Conservation (phyloP, 768 basidiomycete species). For the Chalciporus pseudorubinellus region DNA sequence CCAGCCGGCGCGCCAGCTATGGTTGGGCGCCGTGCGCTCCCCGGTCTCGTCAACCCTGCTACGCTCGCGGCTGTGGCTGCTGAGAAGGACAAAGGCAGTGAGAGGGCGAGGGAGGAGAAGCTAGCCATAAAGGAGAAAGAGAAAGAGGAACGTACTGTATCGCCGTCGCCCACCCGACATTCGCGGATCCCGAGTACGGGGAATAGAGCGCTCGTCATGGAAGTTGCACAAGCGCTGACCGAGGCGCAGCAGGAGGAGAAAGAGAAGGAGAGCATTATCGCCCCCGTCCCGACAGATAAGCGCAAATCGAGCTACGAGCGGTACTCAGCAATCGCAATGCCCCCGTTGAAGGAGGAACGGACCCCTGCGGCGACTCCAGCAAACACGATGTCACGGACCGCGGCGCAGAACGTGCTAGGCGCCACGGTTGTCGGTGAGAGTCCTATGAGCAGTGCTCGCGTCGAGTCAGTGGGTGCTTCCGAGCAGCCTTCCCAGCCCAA, state of each 20-base stretch:
- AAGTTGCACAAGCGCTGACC: conserved; percentile 63
- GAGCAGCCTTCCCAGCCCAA: neutral
- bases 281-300: conserved; percentile 41
- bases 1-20: conserved; percentile 23
- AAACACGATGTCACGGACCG: conserved; percentile 46
- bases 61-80: neutral
- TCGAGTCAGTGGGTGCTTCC: neutral
- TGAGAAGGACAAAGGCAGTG: neutral
- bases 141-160: conserved; percentile 15
- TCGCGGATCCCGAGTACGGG: conserved; percentile 66
- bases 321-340: conserved; percentile 60
- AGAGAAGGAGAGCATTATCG: neutral
- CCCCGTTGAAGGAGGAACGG: conserved; percentile 65
- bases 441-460: conserved; percentile 10
- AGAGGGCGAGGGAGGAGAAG: neutral
- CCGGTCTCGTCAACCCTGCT: conserved; percentile 34
- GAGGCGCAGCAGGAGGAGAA: conserved; percentile 28
- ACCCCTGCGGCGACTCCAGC: conserved; percentile 57
- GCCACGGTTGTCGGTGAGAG: conserved; percentile 11
- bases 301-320: conserved; percentile 67
- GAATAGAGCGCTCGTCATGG: conserved; percentile 72
- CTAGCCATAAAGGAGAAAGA: conserved; percentile 17
- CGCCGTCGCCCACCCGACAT: conserved; percentile 41
- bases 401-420: conserved; percentile 3
- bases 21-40: conserved; percentile 42